phyloP scores from a whole-genome alignment of 176 grass and related monocot species.

The Juncus inflexus region DNA sequence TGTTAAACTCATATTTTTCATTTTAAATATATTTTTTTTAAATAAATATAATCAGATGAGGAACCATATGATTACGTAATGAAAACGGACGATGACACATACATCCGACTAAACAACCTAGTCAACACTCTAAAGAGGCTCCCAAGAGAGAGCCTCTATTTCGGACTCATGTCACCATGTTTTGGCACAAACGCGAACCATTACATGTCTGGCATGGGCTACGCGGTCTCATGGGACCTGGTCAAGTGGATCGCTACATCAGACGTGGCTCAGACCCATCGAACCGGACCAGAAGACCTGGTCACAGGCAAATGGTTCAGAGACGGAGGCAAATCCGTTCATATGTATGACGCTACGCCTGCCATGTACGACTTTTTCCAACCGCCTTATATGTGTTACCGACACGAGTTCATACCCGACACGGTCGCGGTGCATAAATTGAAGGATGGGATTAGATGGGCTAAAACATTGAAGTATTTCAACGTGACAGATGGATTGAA shows the following conservation, averaged over 20 bases:
- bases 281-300: conserved; percentile 44
- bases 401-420: conserved; percentile 38
- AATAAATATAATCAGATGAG: conserved; percentile 12
- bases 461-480: conserved; percentile 41
- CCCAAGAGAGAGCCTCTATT: conserved; percentile 38
- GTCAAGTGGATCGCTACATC: conserved; percentile 58
- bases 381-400: conserved; percentile 30
- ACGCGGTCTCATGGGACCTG: conserved; percentile 42
- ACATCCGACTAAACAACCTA: conserved; percentile 37
- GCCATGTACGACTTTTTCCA: conserved; percentile 61
- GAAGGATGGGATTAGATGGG: conserved; percentile 38
- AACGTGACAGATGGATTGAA: conserved; percentile 40
- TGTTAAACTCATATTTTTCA: too few relatives aligned
- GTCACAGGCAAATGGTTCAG: conserved; percentile 43
- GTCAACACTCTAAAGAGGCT: conserved; percentile 29
- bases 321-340: conserved; percentile 21
- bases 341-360: conserved; percentile 41
- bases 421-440: conserved; percentile 50
- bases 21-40: background rate
- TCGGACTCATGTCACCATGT: conserved; percentile 43
- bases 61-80: conserved; percentile 57
- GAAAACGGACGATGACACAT: conserved; percentile 67
- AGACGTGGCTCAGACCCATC: conserved; percentile 27
- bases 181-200: conserved; percentile 13
- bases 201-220: conserved; percentile 61